Evolutionary conservation across 2,329 filamentous ascomycete species (phyloP).

Genomic region (Thermoascus crustaceus): DNA sequence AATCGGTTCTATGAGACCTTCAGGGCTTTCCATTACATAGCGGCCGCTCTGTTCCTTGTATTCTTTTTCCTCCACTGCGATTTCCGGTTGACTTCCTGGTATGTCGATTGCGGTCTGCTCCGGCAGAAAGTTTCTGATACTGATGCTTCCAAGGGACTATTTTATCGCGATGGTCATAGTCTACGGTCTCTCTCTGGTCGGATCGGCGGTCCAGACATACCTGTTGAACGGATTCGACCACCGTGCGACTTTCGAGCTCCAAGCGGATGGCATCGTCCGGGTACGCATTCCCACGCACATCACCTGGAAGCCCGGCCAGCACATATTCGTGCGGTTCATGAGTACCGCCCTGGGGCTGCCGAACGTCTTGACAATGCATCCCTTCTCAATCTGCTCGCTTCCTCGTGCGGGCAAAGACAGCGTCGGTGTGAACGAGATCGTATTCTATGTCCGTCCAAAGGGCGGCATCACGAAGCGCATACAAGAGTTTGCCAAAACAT

Average conservation of each 20-base stretch:
- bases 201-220: slow-evolving; percentile 39
- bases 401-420: slow-evolving; percentile 19
- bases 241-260: slow-evolving; percentile 34
- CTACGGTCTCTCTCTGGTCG: slow-evolving; percentile 42
- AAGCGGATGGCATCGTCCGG: slow-evolving; percentile 35
- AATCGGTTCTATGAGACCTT: slow-evolving; percentile 54
- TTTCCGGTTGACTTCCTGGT: slow-evolving; percentile 48
- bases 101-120: slow-evolving; percentile 5
- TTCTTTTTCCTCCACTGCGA: slow-evolving; percentile 57
- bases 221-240: slow-evolving; percentile 44
- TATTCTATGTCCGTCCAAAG: slow-evolving; percentile 47
- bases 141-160: slow-evolving; percentile 42
- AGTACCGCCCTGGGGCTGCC: slow-evolving; percentile 29
- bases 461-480: slow-evolving; percentile 45
- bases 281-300: slow-evolving; percentile 39
- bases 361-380: slow-evolving; percentile 42
- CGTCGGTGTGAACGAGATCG: slow-evolving; percentile 30
- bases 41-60: slow-evolving; percentile 47
- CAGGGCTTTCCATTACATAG: slow-evolving; percentile 49
- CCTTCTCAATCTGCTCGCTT: slow-evolving; percentile 49
- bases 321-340: slow-evolving; percentile 47
- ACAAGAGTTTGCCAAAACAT: slow-evolving; percentile 29
- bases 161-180: slow-evolving; percentile 50
- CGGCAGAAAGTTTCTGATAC: not conserved
- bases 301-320: slow-evolving; percentile 46